Percentiles rank a stretch among this genome's conserved stretches.
Conservation (phyloP, 1,139 yeast species). For the Yamadazyma kanchanaburiensis region DNA sequence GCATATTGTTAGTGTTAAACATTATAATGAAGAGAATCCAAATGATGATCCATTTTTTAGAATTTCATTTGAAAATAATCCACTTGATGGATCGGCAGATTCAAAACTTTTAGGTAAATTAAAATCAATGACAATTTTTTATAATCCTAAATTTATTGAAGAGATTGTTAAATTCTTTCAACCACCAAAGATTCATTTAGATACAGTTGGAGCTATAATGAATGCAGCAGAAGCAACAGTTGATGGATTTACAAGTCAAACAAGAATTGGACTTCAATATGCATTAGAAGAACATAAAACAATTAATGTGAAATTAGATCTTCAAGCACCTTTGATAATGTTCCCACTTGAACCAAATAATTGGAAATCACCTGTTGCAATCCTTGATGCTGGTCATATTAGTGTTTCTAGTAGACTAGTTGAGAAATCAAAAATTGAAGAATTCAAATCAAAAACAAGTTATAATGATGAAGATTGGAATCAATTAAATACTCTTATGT, state of each 20-base stretch:
- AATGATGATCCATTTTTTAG: slow-evolving; percentile 67
- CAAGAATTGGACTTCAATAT: slow-evolving; percentile 88
- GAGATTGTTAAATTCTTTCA: slow-evolving; percentile 71
- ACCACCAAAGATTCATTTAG: slow-evolving; percentile 83
- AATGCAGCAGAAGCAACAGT: slow-evolving; percentile 95
- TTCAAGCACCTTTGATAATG: slow-evolving; percentile 93
- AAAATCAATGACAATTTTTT: slow-evolving; percentile 85
- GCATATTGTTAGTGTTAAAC: slow-evolving; percentile 86
- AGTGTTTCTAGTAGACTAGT: slow-evolving; percentile 80
- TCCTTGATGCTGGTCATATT: slow-evolving; percentile 95
- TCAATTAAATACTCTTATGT: slow-evolving; percentile 74
- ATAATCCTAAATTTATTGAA: slow-evolving; percentile 78
- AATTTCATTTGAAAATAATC: slow-evolving; percentile 79
- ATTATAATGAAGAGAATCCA: slow-evolving; percentile 23
- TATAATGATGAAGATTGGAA: slow-evolving; percentile 74
- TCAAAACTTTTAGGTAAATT: slow-evolving; percentile 70
- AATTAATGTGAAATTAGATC: slow-evolving; percentile 74
- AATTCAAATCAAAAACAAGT: slow-evolving; percentile 64
- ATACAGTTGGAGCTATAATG: slow-evolving; percentile 88
- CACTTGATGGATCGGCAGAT: slow-evolving; percentile 81
- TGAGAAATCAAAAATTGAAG: slow-evolving; percentile 64
- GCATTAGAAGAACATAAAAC: slow-evolving; percentile 95
- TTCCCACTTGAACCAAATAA: slow-evolving; percentile 78
- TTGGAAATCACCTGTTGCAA: slow-evolving; percentile 84
- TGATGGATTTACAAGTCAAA: slow-evolving; percentile 85